Percentiles rank a stretch among this genome's conserved stretches.
Evolutionary conservation across 306 rosid species (phyloP).

Genomic region (Chamaecrista fasciculata): DNA sequence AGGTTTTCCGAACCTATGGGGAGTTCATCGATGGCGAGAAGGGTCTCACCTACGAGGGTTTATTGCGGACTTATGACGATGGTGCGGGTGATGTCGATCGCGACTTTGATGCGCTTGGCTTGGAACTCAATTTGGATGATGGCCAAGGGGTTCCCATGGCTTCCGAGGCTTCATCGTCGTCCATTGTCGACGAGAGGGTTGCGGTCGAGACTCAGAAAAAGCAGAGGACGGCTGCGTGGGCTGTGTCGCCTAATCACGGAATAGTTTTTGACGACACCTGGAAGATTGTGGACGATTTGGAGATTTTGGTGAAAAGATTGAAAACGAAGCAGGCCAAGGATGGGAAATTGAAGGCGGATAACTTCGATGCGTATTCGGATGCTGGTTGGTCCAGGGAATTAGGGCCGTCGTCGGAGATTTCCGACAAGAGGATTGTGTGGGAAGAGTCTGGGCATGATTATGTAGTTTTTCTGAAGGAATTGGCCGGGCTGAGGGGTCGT

Average conservation of each 20-base stretch:
- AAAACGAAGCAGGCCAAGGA: conserved; percentile 81
- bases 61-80: conserved; percentile 89
- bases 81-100: conserved; percentile 99
- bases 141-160: conserved; percentile 39
- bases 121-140: conserved; percentile 60
- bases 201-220: conserved; percentile 83
- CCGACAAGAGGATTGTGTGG: conserved; percentile 83
- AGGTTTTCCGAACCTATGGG: conserved; percentile 84
- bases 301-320: conserved; percentile 73
- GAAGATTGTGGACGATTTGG: conserved; percentile 97
- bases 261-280: conserved; percentile 95
- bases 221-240: conserved; percentile 98
- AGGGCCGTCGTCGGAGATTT: conserved; percentile 79
- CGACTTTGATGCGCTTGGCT: conserved; percentile 88
- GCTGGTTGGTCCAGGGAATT: conserved; percentile 97
- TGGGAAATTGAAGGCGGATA: conserved; percentile 79
- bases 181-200: conserved; percentile 70
- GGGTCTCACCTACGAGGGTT: conserved; percentile 88
- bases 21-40: conserved; percentile 86
- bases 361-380: conserved; percentile 79
- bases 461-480: conserved; percentile 67
- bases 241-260: conserved; percentile 91
- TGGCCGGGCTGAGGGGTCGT: conserved; percentile 72
- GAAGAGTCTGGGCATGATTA: conserved; percentile 91
- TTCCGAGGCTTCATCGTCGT: conserved; percentile 79